A percentile compares a stretch with the other conserved stretches of the same genome.
phyloP scores from a whole-genome alignment of 495 filamentous ascomycete species.

The Trichocladium uniseriatum region DNA sequence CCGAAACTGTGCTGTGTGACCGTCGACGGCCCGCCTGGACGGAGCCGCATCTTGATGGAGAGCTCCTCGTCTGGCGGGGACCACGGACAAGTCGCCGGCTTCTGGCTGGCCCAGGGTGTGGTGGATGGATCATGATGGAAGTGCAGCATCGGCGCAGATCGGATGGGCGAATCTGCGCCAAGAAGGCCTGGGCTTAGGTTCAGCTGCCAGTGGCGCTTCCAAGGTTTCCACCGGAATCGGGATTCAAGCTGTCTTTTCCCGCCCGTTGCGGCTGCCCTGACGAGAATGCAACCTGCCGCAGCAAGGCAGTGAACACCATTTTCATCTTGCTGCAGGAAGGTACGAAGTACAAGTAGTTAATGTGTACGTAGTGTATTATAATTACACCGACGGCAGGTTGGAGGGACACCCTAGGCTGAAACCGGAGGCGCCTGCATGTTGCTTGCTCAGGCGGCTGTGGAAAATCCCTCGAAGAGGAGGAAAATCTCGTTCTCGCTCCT shows the following conservation, averaged over 20 bases:
- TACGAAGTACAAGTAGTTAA: no score
- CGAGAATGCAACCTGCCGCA: not conserved
- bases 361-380: no score
- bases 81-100: no score
- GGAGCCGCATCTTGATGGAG: constrained; percentile 2
- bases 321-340: no score
- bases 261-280: not conserved
- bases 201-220: not conserved
- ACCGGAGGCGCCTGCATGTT: constrained; percentile 2
- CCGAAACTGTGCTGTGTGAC: not conserved
- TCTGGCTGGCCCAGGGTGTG: no score
- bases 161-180: constrained; percentile 2
- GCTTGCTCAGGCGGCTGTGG: not conserved
- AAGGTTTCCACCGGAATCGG: no score
- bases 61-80: no score
- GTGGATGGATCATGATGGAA: no score
- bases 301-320: not conserved
- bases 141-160: not conserved
- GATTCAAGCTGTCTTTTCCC: no score
- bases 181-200: constrained; percentile 9
- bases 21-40: not conserved
- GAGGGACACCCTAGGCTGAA: constrained; percentile 3
- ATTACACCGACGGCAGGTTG: no score
- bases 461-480: not conserved
- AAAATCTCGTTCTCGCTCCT: not conserved